These are phyloP conservation scores for Spergularia bocconei DNA, from an alignment of 148 eudicot genomes.

Conservation along the genomic window DNA sequence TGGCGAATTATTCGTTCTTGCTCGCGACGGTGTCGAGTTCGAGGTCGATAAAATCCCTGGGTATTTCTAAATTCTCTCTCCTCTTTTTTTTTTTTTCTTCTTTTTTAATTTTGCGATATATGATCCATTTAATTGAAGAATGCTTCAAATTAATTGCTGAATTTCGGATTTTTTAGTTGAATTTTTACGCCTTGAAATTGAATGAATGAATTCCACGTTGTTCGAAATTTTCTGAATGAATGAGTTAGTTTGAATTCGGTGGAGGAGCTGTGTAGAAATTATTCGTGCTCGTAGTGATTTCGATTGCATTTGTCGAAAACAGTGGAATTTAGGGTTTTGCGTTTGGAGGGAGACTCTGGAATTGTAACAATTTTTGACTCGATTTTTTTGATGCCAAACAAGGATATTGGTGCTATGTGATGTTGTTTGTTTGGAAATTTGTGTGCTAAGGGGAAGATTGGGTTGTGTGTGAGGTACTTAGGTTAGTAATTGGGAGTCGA, in stretches of 20 bases:
- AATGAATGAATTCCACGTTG: background rate
- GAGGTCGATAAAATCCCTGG: constrained; percentile 89
- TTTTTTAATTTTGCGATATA: too few species aligned
- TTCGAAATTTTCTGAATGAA: background rate
- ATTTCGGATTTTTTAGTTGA: background rate
- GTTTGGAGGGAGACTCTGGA: too few species aligned
- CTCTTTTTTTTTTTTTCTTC: background rate
- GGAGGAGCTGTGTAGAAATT: too few species aligned
- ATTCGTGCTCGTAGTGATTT: too few species aligned
- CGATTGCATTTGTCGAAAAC: background rate
- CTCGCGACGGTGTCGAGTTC: constrained; percentile 90
- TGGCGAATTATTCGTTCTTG: constrained; percentile 83
- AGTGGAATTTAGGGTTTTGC: background rate
- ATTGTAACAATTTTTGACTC: too few species aligned
- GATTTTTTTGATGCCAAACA: background rate
- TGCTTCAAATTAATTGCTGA: too few species aligned
- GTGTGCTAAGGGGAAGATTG: background rate
- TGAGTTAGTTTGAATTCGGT: too few species aligned
- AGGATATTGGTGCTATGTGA: background rate
- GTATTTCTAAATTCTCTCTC: constrained; percentile 23
- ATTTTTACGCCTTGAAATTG: too few species aligned
- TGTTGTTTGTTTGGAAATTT: background rate
- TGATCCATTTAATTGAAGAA: background rate
- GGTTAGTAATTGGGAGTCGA: background rate
- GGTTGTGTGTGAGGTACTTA: background rate